phyloP scores from a whole-genome alignment of 108 stramenopile species.

The Parmales sp. region DNA sequence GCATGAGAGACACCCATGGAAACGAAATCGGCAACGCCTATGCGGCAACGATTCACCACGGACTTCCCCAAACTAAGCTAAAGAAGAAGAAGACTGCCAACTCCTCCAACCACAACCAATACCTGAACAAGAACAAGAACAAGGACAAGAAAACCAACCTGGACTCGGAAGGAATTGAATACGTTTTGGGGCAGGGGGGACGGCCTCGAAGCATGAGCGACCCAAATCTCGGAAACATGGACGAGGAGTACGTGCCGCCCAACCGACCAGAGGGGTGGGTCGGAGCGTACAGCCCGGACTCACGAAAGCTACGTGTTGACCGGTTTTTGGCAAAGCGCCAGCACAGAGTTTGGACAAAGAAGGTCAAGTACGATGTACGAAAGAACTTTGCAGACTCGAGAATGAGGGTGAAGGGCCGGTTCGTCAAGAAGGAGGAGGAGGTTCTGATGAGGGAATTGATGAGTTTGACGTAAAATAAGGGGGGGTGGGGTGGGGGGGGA shows the following conservation, averaged over 20 bases:
- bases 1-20: too few relatives aligned
- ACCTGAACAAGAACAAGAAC: too few relatives aligned
- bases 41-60: too few relatives aligned
- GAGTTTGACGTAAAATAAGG: slow-evolving; percentile 62
- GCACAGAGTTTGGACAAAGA: slow-evolving; percentile 91
- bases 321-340: slow-evolving; percentile 84
- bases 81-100: too few relatives aligned
- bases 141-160: too few relatives aligned
- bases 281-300: slow-evolving; percentile 92
- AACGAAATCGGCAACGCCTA: too few relatives aligned
- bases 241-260: slow-evolving; percentile 57
- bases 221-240: slow-evolving; percentile 48
- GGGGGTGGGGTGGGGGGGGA: background rate
- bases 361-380: slow-evolving; percentile 95
- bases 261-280: slow-evolving; percentile 60
- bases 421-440: slow-evolving; percentile 98
- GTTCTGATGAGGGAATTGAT: slow-evolving; percentile 82
- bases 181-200: slow-evolving; percentile 57
- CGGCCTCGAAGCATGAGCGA: slow-evolving; percentile 70
- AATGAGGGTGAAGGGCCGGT: slow-evolving; percentile 89
- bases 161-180: slow-evolving; percentile 33
- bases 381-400: slow-evolving; percentile 97
- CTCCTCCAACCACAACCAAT: too few relatives aligned
- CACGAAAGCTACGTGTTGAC: slow-evolving; percentile 70
- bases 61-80: too few relatives aligned